A percentile compares a stretch with the other conserved stretches of the same genome.
phyloP scores from a whole-genome alignment of 345 rosid genomes.

The Cochlearia excelsa region DNA sequence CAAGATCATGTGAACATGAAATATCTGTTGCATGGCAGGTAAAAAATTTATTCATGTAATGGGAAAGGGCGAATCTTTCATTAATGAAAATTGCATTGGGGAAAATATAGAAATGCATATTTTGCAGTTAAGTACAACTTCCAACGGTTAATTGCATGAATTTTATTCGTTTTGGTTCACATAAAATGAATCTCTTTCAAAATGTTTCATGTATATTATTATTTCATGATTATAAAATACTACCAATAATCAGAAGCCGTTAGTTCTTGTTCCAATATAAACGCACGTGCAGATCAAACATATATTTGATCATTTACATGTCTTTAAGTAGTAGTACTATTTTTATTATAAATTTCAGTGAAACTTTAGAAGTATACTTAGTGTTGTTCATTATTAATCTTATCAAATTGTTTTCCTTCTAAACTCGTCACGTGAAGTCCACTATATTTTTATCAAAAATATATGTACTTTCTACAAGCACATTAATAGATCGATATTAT shows the following conservation, averaged over 20 bases:
- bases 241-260: constrained; percentile 34
- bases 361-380: constrained; percentile 28
- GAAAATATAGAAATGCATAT: background rate
- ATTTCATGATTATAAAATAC: background rate
- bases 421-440: background rate
- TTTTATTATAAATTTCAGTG: constrained; percentile 20
- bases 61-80: constrained; percentile 19
- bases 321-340: constrained; percentile 7
- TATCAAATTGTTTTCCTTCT: background rate
- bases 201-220: too few species aligned
- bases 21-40: constrained; percentile 19
- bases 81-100: constrained; percentile 18
- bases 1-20: constrained; percentile 14
- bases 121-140: constrained; percentile 3
- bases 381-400: constrained; percentile 22
- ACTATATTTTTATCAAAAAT: background rate
- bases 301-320: constrained; percentile 1
- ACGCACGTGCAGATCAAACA: constrained; percentile 29
- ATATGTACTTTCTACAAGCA: background rate
- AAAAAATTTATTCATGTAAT: constrained; percentile 16
- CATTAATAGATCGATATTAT: constrained; percentile 8
- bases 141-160: constrained; percentile 13
- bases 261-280: constrained; percentile 32
- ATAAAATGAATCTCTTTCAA: background rate
- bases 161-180: background rate